phyloP scores from a whole-genome alignment of 176 grass and related monocot species.

The Saccharum spontaneum region DNA sequence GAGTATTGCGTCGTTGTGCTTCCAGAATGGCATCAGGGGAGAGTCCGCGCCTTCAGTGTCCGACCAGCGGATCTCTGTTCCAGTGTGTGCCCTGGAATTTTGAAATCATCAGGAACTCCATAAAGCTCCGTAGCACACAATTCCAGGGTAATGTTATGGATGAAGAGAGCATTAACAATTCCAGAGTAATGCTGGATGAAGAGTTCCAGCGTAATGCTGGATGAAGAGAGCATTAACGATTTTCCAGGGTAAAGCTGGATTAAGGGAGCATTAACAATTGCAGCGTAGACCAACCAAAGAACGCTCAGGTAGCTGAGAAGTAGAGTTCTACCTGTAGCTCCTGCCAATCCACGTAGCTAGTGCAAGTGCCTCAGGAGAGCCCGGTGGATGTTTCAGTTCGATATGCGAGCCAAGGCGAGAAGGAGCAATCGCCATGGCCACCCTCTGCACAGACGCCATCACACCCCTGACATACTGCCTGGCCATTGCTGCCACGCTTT shows the following conservation, averaged over 20 bases:
- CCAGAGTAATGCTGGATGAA: not conserved
- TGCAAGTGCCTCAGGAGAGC: conserved; percentile 75
- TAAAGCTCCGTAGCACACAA: not conserved
- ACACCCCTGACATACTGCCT: conserved; percentile 80
- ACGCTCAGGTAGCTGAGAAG: not conserved
- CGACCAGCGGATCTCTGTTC: conserved; percentile 50
- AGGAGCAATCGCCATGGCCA: conserved; percentile 89
- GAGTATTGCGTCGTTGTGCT: conserved; percentile 76
- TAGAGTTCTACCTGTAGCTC: conserved; percentile 70
- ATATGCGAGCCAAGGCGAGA: conserved; percentile 50
- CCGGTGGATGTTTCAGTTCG: conserved; percentile 56
- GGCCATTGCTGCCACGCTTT: conserved; percentile 81
- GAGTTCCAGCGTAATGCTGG: not conserved
- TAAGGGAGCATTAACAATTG: not conserved
- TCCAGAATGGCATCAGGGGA: conserved; percentile 74
- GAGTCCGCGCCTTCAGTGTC: conserved; percentile 46
- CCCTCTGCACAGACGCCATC: conserved; percentile 82
- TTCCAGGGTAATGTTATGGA: not conserved
- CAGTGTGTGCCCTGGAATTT: conserved; percentile 70
- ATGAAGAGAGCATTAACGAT: not conserved
- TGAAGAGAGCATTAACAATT: not conserved
- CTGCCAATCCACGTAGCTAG: conserved; percentile 71
- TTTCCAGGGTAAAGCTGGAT: not conserved
- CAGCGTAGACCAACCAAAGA: not conserved
- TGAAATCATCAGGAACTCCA: not conserved